Evolutionary conservation across 225 moss, liverwort and hornwort genomes (phyloP), one percentile per base, ranked within the genome.

Genomic region (Physcomitrellopsis africana): DNA sequence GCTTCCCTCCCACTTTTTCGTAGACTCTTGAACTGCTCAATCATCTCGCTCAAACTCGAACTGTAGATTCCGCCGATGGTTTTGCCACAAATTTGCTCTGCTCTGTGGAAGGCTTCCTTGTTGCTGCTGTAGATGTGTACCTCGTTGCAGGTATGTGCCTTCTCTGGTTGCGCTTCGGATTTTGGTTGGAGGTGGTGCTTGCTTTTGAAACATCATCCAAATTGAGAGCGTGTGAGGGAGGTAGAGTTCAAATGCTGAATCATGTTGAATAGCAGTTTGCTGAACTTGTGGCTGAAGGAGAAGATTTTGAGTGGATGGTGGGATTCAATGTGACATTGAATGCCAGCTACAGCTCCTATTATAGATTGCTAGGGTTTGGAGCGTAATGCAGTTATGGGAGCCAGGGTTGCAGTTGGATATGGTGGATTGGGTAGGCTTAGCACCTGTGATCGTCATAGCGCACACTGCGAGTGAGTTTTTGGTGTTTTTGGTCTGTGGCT

Each of bases 381-480:
- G 41, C 61, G 62, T 63, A 11, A 27, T 43, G 63, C 11, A 44
- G 63, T 11, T 10, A 8, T 63, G 29, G 43, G 57, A 51, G 68
- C 29, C 26, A 60, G 61, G 71, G 76, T 67, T 67, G 60, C 16
- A 41, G 60, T n/a, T 73, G 13, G 68, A 27, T 20, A 26, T 55
- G 63, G 10, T 48, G 12, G 13, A 13, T 9, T 7, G 11, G 58
- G 1, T 24, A 62, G 48, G 1, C 24, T 0, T n/a, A 65, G 48
- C n/a, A 53, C 1, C 53, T 76, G 29, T 43, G 29, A 5, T 29
- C 63, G 4, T 9, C 24, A 3, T 27, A 26, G 51, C 8, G 27
- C 46, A 24, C 9, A 56, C 27, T 75, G 72, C 43, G 60, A 23
- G 27, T 61, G 13, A 26, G 42, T 75, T 67, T 54, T 44, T 5